phyloP scores from a whole-genome alignment of 169 alveolate genomes.

The Babesia sp. region DNA sequence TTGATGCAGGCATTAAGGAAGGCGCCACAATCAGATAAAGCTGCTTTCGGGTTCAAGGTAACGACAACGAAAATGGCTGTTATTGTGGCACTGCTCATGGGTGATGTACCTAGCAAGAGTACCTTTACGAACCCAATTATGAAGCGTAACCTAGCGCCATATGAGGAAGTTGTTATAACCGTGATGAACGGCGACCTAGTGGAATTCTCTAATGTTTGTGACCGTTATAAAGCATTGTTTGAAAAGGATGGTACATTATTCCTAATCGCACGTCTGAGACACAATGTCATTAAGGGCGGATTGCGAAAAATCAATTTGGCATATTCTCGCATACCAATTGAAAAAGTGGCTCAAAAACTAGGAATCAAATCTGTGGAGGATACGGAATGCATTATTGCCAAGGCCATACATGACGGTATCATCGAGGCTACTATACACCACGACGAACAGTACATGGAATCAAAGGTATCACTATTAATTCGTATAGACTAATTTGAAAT shows the following conservation, averaged over 20 bases:
- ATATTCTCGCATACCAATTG: conserved; percentile 88
- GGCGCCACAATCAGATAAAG: conserved; percentile 88
- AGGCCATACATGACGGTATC: conserved; percentile 94
- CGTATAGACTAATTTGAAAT: background rate
- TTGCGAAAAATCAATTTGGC: conserved; percentile 89
- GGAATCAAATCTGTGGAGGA: conserved; percentile 89
- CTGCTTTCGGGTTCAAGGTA: conserved; percentile 88
- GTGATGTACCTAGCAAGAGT: conserved; percentile 94
- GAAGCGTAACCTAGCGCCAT: conserved; percentile 86
- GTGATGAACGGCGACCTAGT: conserved; percentile 92
- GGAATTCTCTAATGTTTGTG: conserved; percentile 82
- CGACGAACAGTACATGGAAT: conserved; percentile 81
- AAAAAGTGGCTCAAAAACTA: conserved; percentile 86
- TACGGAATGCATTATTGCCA: conserved; percentile 89
- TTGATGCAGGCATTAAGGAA: conserved; percentile 89
- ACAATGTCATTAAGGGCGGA: conserved; percentile 94
- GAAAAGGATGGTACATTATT: conserved; percentile 87
- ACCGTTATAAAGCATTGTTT: conserved; percentile 74
- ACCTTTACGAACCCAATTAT: conserved; percentile 83
- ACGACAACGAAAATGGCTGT: conserved; percentile 87
- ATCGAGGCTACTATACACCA: conserved; percentile 91
- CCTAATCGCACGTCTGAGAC: conserved; percentile 89
- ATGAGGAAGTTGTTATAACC: conserved; percentile 85
- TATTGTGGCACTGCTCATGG: conserved; percentile 92
- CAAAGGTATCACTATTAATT: conserved; percentile 65